Conservation (phyloP, 208 protist species). For the Plasmodiophora brassicae region DNA sequence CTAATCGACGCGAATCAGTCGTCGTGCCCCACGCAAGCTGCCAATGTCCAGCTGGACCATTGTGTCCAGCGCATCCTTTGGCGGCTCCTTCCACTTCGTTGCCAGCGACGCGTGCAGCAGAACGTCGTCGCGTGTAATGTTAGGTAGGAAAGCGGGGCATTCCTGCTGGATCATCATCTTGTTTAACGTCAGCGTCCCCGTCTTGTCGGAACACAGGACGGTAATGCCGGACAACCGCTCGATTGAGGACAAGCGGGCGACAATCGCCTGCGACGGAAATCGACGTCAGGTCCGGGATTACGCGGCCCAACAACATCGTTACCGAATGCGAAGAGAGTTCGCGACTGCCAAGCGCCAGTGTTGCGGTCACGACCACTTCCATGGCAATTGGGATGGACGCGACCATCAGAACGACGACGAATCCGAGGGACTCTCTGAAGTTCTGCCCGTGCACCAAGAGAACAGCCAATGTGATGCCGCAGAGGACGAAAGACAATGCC, state of each 20-base stretch:
- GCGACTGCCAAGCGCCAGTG: slow-evolving; percentile 4
- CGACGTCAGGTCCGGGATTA: background rate
- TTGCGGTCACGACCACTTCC: slow-evolving; percentile 49
- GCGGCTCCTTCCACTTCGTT: slow-evolving; percentile 31
- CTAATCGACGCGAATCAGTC: too few species aligned
- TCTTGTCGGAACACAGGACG: slow-evolving; percentile 86
- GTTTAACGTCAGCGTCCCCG: slow-evolving; percentile 55
- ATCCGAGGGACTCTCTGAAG: background rate
- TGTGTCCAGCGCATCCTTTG: slow-evolving; percentile 39
- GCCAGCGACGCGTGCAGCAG: slow-evolving; percentile 13
- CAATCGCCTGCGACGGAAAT: slow-evolving; percentile 66
- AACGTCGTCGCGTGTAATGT: background rate
- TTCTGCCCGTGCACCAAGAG: background rate
- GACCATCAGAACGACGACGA: slow-evolving; percentile 40
- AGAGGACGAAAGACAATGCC: slow-evolving; percentile 59
- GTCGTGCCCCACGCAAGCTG: too few species aligned
- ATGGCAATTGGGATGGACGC: slow-evolving; percentile 67
- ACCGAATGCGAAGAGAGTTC: slow-evolving; percentile 68
- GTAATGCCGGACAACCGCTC: slow-evolving; percentile 62
- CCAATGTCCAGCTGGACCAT: slow-evolving; percentile 15
- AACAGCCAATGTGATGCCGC: slow-evolving; percentile 45
- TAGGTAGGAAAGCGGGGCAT: background rate
- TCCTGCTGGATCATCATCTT: slow-evolving; percentile 33
- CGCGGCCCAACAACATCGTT: background rate
- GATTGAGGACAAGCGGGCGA: slow-evolving; percentile 79